Percentiles rank a stretch among this genome's conserved stretches.
These are phyloP conservation scores for Botrytis aclada DNA, from an alignment of 2,329 filamentous ascomycete genomes.

Conservation along the genomic window DNA sequence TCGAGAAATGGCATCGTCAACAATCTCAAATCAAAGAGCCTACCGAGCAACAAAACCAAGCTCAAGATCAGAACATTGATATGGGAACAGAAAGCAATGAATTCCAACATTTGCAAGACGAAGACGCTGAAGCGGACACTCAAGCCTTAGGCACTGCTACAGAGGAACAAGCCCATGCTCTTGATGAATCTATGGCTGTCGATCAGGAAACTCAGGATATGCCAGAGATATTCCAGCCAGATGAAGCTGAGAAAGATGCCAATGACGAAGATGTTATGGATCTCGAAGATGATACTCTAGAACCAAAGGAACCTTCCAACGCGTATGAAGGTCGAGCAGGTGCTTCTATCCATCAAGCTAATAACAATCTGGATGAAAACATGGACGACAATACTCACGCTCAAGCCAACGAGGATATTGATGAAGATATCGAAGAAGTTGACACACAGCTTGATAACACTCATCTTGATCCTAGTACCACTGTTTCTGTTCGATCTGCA, in stretches of 20 bases:
- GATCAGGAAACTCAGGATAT: conserved; percentile 63
- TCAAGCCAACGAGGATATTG: conserved; percentile 36
- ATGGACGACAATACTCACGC: conserved; percentile 50
- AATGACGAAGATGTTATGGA: conserved; percentile 45
- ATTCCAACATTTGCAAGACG: conserved; percentile 88
- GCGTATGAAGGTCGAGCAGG: conserved; percentile 57
- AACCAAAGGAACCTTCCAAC: conserved; percentile 44
- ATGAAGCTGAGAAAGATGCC: conserved; percentile 44
- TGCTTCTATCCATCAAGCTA: conserved; percentile 51
- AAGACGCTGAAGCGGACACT: conserved; percentile 76
- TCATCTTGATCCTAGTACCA: conserved; percentile 51
- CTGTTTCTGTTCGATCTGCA: conserved; percentile 38
- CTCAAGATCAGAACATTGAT: conserved; percentile 32
- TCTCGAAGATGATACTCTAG: conserved; percentile 41
- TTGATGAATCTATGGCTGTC: conserved; percentile 87
- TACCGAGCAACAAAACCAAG: conserved; percentile 50
- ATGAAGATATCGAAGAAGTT: conserved; percentile 40
- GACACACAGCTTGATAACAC: conserved; percentile 66
- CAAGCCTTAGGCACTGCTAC: conserved; percentile 88
- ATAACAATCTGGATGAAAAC: conserved; percentile 46
- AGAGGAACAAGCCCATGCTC: conserved; percentile 78
- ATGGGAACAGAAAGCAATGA: conserved; percentile 73
- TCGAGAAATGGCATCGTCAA: conserved; percentile 90
- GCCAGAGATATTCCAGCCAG: conserved; percentile 49
- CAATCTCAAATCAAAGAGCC: conserved; percentile 70